Evolutionary conservation across 139 green algal species (phyloP), one percentile per base, ranked within the genome.

Genomic region (Coelastrella sp.): DNA sequence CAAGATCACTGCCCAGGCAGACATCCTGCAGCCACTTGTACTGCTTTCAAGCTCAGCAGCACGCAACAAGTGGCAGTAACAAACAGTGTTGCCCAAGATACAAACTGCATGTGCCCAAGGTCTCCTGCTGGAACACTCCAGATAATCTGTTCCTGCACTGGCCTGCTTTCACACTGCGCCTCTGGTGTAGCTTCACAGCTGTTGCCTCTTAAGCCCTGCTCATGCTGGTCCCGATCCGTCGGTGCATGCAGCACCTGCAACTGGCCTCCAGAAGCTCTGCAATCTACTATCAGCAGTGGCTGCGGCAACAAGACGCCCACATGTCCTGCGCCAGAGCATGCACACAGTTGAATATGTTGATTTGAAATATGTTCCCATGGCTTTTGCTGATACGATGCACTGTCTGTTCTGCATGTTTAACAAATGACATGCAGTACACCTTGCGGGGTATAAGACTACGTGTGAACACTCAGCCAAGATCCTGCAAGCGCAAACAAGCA

Each of bases 221-320:
- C 59, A 27, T 73, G 59, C 23, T 84, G 75, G 21, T 27, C 5
- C 35, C 32, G 53, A 4, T 71, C 50, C 23, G 13, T 0, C 40
- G 76, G 8, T 23, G 59, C 35, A 4, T 8, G 27, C 60, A 84
- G 38, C 4, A 71, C 23, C 11, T 75, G 59, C 23, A 84, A 5
- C 2, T 45, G 15, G 2, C 77, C 38, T 25, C 30, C 59, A 9
- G 2, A n/a, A 4, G 19, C 13, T 8, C 59, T 27, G 60, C 77
- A 84, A 13, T 84, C 59, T 15, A 84, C 4, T 37, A 84, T n/a
- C 59, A 84, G 37, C n/a, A 25, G 63, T 4, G 77, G 77, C 60
- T 19, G 0, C n/a, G 77, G 77, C 60, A 84, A 9, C 40, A 35
- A 25, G 2, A 43, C 40, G 13, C n/a, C 27, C 6, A 74, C 60